These are phyloP conservation scores for Suillus variegatus DNA, from an alignment of 768 basidiomycete genomes.

Conservation along the genomic window DNA sequence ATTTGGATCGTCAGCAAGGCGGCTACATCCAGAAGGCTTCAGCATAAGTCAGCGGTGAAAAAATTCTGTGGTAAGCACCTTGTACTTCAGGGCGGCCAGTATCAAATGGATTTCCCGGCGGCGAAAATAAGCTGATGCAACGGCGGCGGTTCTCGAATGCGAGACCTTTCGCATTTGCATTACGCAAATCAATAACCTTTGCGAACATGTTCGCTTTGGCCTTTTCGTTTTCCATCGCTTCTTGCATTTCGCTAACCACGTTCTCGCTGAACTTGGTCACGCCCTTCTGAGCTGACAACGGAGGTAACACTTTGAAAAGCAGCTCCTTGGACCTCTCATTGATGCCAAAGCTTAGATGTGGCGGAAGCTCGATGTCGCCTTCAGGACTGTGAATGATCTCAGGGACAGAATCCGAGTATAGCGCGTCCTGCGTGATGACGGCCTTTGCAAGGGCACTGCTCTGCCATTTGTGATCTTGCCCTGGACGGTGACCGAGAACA, in stretches of 20 bases:
- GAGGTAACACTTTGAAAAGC: conserved; percentile 69
- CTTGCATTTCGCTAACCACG: conserved; percentile 22
- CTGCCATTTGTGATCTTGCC: conserved; percentile 68
- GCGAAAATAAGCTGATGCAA: conserved; percentile 79
- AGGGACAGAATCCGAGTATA: conserved; percentile 30
- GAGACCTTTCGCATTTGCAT: conserved; percentile 86
- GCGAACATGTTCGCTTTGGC: conserved; percentile 60
- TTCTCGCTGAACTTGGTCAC: conserved; percentile 21
- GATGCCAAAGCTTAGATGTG: conserved; percentile 67
- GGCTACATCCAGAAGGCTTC: conserved; percentile 45
- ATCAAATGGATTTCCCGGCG: conserved; percentile 63
- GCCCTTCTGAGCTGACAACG: conserved; percentile 42
- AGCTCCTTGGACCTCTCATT: conserved; percentile 51
- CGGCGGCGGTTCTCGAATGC: conserved; percentile 83
- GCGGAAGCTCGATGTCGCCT: conserved; percentile 49
- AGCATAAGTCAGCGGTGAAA: conserved; percentile 1
- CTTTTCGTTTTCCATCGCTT: conserved; percentile 37
- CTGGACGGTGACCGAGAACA: conserved; percentile 70
- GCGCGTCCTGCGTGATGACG: conserved; percentile 56
- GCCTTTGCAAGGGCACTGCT: conserved; percentile 64
- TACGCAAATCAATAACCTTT: conserved; percentile 77
- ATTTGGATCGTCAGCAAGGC: conserved; percentile 87
- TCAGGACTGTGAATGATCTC: conserved; percentile 31
- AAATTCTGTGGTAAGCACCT: conserved; percentile 54
- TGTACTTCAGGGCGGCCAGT: conserved; percentile 89